Base-by-base conservation (phyloP, 2,329 filamentous ascomycete species). In the Sarocladiaceae sp. region DNA sequence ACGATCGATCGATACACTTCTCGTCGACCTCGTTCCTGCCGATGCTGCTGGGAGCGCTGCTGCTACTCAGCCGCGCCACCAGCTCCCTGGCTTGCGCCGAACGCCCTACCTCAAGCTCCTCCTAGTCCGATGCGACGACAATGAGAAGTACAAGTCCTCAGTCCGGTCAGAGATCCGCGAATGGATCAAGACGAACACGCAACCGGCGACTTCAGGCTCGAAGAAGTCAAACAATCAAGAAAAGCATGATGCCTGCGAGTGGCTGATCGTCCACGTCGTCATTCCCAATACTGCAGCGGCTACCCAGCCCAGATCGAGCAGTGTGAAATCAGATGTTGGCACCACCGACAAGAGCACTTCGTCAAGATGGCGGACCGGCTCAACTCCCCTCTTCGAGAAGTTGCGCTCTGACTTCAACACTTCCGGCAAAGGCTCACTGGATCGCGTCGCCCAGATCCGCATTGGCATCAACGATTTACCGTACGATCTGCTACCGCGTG, bases 171-270 rank as follows among this genome's bases (percentile, higher is more conserved):
- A 87, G 53, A 73, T 98, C 27, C 80, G 87, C 42, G 90, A 97
- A 52, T 98, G 93, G 93, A 79, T 97, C 55, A 94, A 93, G 63
- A 70, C 77, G 6, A 76, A 94, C 50, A 81, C 83, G 0, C 75
- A 80, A 0, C 69, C 77, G 0, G 70, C 78, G 2, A 70, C 78
- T 2, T 70, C 66, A 47, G 75, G 72, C 43, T 78, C 80, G 44
- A 65, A 69, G 56, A 65, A 69, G 23, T 61, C 67, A 56, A 82
- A 73, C 56, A 82, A 79, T 16, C 83, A 89, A 57, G 91, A 96
- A 58, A 93, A 94, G 50, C 93, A 98, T 58, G 91, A 98, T 68
- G 91, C 93, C 1, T 95, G 85, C 54, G 93, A 98, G 63, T 97
- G 90, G 86, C 71, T 98, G 51, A 87, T 98, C 45, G 60, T 98